phyloP scores from a whole-genome alignment of 2,329 filamentous ascomycete species.

The Cadophora sp. region DNA sequence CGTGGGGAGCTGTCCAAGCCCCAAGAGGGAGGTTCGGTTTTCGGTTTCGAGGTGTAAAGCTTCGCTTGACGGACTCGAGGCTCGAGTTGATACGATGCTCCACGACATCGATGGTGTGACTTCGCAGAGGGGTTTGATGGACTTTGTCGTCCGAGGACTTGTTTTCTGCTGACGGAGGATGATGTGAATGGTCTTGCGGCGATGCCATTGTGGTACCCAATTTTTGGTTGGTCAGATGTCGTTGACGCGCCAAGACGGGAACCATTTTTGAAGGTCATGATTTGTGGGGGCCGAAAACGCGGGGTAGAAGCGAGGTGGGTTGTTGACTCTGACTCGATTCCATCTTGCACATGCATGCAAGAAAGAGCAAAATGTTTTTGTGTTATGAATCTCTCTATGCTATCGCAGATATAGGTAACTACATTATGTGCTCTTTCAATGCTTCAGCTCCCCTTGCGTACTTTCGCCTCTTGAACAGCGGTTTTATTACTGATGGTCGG shows the following conservation, averaged over 20 bases:
- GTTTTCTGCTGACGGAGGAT: not conserved
- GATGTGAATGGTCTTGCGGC: not conserved
- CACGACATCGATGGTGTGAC: not conserved
- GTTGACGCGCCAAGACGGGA: constrained; percentile 29
- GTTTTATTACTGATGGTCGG: no score
- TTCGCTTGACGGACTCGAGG: not conserved
- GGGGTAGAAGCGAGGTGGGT: not conserved
- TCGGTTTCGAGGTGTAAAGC: not conserved
- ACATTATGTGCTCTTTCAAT: no score
- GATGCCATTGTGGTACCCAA: not conserved
- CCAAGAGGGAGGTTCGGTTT: not conserved
- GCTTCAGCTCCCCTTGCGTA: no score
- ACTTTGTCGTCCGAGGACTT: not conserved
- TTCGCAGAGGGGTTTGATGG: not conserved
- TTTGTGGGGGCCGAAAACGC: not conserved
- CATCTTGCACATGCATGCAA: no score
- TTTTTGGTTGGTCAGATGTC: constrained; percentile 18
- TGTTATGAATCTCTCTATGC: no score
- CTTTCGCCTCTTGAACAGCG: no score
- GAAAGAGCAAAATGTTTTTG: no score
- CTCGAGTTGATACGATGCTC: not conserved
- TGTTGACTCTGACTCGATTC: not conserved
- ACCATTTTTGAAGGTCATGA: not conserved
- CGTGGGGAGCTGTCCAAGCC: not conserved
- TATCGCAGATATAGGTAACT: no score